Base-by-base conservation (phyloP, 169 alveolate genomes). In the Babesia ovata region DNA sequence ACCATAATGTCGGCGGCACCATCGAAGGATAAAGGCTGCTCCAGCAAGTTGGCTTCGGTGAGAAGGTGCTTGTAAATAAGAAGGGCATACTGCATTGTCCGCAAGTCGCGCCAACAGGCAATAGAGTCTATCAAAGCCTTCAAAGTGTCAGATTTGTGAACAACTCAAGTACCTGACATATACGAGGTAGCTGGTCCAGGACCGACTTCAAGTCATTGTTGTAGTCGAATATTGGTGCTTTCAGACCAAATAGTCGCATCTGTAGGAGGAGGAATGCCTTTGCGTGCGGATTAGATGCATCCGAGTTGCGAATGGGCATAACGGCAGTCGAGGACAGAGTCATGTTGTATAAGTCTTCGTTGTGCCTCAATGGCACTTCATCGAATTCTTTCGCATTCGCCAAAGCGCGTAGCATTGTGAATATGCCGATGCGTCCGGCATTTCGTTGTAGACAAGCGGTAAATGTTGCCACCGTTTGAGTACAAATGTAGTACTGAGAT, bases 361-460 rank as follows among this genome's bases (percentile, higher is more conserved):
- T 96, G 79, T 96, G 99, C 52, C 99, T 53, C 22, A 95, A 94
- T 0, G 99, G 99, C 49, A 95, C 94, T 21, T 92, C 95, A 29
- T 86, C 90, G 78, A 95, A 96, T 79, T 96, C 99, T 54, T 86
- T 86, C 0, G 97, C 95, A 66, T 91, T 86, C 6, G 97, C 86
- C 24, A 96, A 69, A 36, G 93, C 70, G 56, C 90, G 79, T 29
- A 93, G 48, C 44, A 92, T 57, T 57, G 78, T 87, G 63, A 75
- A 83, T 28, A 92, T 86, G 53, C 56, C 56, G 52, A 48, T n/a
- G 22, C 70, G 56, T 50, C 57, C 70, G 22, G 65, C 39, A 58
- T 57, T 74, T 56, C 67, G 66, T 19, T 63, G 48, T 0, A 60
- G 56, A 11, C 39, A 8, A 8, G 14, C 12, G 19, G 73, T 58